phyloP scores from a whole-genome alignment of 208 protist species.

The Trypanosoma scelopori region DNA sequence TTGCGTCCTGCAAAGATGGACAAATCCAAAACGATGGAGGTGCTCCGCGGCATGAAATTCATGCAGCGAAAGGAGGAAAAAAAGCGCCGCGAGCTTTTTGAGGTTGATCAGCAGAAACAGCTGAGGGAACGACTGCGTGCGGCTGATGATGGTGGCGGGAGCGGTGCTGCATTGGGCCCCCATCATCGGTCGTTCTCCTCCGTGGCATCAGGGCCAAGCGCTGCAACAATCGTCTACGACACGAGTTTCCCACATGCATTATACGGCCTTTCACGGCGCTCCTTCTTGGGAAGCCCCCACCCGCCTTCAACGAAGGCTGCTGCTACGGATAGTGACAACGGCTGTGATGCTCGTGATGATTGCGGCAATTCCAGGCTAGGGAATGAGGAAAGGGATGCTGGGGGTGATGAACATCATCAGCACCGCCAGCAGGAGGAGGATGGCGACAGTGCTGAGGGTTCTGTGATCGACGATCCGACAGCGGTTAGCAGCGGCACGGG shows the following conservation, averaged over 20 bases:
- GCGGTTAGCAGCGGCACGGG: constrained; percentile 14
- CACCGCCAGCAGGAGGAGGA: constrained; percentile 5
- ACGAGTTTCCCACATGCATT: constrained; percentile 37
- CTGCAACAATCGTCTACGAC: constrained; percentile 55
- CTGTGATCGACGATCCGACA: constrained; percentile 34
- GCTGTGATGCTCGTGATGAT: background rate
- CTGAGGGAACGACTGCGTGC: constrained; percentile 42
- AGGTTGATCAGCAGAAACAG: constrained; percentile 56
- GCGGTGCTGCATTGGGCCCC: background rate
- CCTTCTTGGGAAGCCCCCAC: constrained; percentile 29
- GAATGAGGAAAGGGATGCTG: constrained; percentile 1
- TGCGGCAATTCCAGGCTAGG: background rate
- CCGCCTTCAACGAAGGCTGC: background rate
- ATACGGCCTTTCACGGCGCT: constrained; percentile 47
- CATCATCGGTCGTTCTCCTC: background rate
- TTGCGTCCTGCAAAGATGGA: constrained; percentile 53
- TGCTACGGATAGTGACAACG: background rate
- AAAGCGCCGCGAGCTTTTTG: constrained; percentile 72
- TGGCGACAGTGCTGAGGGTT: constrained; percentile 16
- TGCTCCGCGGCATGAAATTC: constrained; percentile 90
- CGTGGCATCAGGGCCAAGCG: background rate
- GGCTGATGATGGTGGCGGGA: background rate
- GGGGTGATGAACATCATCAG: constrained; percentile 19
- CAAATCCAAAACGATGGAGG: constrained; percentile 77
- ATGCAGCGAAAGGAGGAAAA: constrained; percentile 91